Evolutionary conservation across 176 grass and related monocot species (phyloP).

Genomic region (maize (Zea mays)): DNA sequence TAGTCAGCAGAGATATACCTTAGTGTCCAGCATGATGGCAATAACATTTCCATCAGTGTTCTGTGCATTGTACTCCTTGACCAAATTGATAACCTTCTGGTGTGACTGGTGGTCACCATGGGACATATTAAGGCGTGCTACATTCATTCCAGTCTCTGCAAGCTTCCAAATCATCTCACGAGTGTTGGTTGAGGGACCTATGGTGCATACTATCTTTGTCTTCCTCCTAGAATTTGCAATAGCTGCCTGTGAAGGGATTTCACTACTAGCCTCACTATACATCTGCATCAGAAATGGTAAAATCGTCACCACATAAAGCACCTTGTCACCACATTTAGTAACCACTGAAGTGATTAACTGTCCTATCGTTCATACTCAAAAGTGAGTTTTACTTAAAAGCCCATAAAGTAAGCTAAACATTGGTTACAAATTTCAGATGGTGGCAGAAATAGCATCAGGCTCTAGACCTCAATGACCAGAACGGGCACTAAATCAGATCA

Average conservation of each 20-base stretch:
- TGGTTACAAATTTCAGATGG: neutral
- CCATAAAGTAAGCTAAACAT: neutral
- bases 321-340: constrained; percentile 21
- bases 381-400: neutral
- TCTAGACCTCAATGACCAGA: neutral
- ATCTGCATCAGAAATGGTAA: constrained; percentile 37
- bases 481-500: neutral
- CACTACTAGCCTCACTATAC: constrained; percentile 34
- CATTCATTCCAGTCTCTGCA: constrained; percentile 90
- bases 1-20: constrained; percentile 50
- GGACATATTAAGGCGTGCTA: constrained; percentile 94
- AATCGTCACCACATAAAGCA: constrained; percentile 17
- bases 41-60: constrained; percentile 73
- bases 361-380: neutral
- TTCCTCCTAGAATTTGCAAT: constrained; percentile 48
- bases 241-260: constrained; percentile 31
- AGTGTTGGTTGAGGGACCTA: constrained; percentile 87
- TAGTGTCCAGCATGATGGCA: constrained; percentile 97
- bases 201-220: constrained; percentile 98
- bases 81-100: constrained; percentile 90
- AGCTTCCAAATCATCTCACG: constrained; percentile 95
- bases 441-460: neutral
- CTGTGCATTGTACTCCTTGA: constrained; percentile 85
- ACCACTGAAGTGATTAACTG: neutral
- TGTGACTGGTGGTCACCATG: constrained; percentile 96